Base-by-base conservation (phyloP, 2,329 filamentous ascomycete genomes). In the Neospermospora avenae region DNA sequence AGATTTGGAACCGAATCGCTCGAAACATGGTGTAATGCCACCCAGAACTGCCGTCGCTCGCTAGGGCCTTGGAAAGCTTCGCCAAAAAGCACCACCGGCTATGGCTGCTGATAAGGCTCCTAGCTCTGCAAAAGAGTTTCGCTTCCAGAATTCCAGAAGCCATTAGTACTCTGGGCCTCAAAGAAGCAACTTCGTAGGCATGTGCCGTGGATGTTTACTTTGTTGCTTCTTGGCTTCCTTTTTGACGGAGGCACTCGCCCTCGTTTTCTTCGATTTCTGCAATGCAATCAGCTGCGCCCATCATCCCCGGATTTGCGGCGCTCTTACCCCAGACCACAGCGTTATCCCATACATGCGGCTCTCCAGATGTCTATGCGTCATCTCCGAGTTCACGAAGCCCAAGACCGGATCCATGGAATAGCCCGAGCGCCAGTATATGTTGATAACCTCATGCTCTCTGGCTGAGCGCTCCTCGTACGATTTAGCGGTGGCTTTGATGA, bases 401-500 rank as follows among this genome's bases (percentile, higher is more conserved):
- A 59, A 8, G 8, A 55, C 28, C 13, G 45, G 24, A 41, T 59
- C 58, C n/a, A 59, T 13, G 4, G 51, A 51, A 22, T 55, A 28
- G n/a, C 58, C 58, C 16, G 16, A 20, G 16, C 31, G 22, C 58
- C 58, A 56, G 51, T 59, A 59, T 16, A 35, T 42, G 11, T 42
- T 41, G 25, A 55, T 51, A n/a, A 44, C 41, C 34, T 37, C 20
- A 34, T 51, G 28, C 31, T 59, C 51, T 24, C 28, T 31, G 4
- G 3, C 8, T n/a, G 51, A 34, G 16, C 56, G 35, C 37, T 53
- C 44, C 28, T 46, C 39, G 31, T 31, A 53, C 4, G 25, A n/a
- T n/a, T 22, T 46, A n/a, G 34, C 25, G 16, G 48, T 58, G 13
- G 56, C 56, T 28, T 58, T 20, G 35, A 58, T 58, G 39, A 58